Evolutionary conservation across 1,139 yeast species (phyloP), one percentile per base, ranked within the genome.

Genomic region (Pichia sp.): DNA sequence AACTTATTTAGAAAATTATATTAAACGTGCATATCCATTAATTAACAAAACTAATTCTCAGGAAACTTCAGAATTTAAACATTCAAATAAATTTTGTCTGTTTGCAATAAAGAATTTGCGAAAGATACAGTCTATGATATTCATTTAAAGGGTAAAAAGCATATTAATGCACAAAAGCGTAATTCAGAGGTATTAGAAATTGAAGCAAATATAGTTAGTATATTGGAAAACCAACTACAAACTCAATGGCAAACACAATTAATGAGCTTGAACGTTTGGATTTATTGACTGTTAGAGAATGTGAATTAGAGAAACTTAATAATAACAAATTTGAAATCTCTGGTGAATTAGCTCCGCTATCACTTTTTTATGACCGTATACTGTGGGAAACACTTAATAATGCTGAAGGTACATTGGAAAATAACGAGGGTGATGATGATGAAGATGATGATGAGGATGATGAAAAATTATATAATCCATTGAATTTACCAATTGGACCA

Each of bases 131-230:
- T 87, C 0, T 89, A 70, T 58, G 65, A 73, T 9, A 80, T 76
- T 3, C 97, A 92, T 67, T 62, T 87, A 30, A 54, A 59, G 2
- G 96, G 97, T 1, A 85, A 85, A 59, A 84, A 82, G 55, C 97
- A 92, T 60, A 64, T 70, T 47, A 82, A 80, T 53, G 43, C 51
- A 23, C 29, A 39, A 23, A 23, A 43, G 20, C 43, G 29, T 36
- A 41, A 42, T 28, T 23, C 31, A 7, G 48, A 46, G 23, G 31
- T 59, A 34, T 38, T 64, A 36, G 43, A 41, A 28, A 36, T 60
- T 28, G 79, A 77, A 53, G 65, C 58, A 49, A 49, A 63, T 37
- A 63, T 78, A 28, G 52, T 52, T 7, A 55, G 58, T 24, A 51
- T 80, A 6, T 57, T 69, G 0, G 52, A 60, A 7, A 27, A 30